A percentile compares a stretch with the other conserved stretches of the same genome.
Conservation (phyloP, 2,329 filamentous ascomycete genomes). For the Claviceps fusiformis region DNA sequence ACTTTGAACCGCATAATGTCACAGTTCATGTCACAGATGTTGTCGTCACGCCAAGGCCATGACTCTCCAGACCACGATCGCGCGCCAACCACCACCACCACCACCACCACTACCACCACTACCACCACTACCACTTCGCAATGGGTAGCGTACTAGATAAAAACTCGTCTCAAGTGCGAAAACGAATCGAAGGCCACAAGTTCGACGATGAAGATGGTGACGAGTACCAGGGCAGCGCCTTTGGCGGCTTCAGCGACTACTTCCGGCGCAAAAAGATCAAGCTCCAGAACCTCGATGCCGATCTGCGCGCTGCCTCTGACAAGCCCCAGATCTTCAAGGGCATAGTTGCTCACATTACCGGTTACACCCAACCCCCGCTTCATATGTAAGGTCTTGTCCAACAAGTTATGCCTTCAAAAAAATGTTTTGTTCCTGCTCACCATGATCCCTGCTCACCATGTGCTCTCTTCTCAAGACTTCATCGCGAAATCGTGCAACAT, state of each 20-base stretch:
- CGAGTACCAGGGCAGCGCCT: conserved; percentile 77
- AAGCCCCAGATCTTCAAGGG: conserved; percentile 82
- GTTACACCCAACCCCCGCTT: conserved; percentile 88
- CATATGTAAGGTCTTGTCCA: conserved; percentile 43
- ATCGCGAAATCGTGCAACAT: conserved; percentile 76
- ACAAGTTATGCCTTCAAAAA: not conserved
- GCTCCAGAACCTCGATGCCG: conserved; percentile 81
- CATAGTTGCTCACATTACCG: conserved; percentile 81
- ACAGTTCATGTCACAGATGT: not conserved
- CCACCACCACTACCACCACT: not conserved
- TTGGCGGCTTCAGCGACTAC: conserved; percentile 84
- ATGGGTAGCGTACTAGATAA: conserved; percentile 51
- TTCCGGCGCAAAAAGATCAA: conserved; percentile 95
- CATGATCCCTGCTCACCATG: not conserved
- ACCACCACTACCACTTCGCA: not conserved
- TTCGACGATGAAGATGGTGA: conserved; percentile 78
- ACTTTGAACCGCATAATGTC: not conserved
- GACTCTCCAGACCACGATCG: not conserved
- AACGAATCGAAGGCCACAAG: conserved; percentile 49
- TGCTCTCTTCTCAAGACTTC: conserved; percentile 35
- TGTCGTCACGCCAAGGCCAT: not conserved
- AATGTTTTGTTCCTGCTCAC: conserved; percentile 8
- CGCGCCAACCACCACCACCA: not conserved
- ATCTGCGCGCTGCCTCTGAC: conserved; percentile 55
- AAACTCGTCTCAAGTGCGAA: conserved; percentile 48